Evolutionary conservation across 345 rosid genomes (phyloP).

Genomic region (Syzygium grande): DNA sequence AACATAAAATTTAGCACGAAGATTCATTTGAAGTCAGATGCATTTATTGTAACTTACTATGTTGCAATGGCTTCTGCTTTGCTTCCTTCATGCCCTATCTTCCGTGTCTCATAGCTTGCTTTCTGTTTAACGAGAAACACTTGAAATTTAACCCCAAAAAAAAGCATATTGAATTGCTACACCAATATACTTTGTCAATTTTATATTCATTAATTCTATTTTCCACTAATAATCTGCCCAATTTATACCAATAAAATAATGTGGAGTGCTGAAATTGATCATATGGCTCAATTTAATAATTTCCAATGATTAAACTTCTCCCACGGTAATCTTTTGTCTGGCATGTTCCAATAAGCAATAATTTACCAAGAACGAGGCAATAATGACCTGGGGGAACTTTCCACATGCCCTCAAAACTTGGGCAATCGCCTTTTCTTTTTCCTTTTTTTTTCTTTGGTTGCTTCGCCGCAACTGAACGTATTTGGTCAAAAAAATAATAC

Average conservation of each 20-base stretch:
- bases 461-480: not conserved
- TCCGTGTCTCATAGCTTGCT: not conserved
- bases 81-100: not conserved
- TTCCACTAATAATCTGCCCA: not conserved
- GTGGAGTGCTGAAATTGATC: not conserved
- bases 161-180: not conserved
- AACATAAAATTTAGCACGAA: fast-evolving
- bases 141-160: not conserved
- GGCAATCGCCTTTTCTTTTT: not conserved
- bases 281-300: not conserved
- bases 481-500: not conserved
- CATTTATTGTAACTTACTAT: not conserved
- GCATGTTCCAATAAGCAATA: not conserved
- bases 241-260: not conserved
- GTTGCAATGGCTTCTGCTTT: not conserved
- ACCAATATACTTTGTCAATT: not conserved
- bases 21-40: not conserved
- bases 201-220: not conserved
- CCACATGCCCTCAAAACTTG: too few species aligned
- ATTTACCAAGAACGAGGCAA: not conserved
- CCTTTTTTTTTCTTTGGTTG: not conserved
- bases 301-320: not conserved
- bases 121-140: not conserved
- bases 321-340: not conserved
- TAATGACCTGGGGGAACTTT: not conserved